These are phyloP conservation scores for Zarea fungicola DNA, from an alignment of 2,329 filamentous ascomycete species.

Conservation along the genomic window DNA sequence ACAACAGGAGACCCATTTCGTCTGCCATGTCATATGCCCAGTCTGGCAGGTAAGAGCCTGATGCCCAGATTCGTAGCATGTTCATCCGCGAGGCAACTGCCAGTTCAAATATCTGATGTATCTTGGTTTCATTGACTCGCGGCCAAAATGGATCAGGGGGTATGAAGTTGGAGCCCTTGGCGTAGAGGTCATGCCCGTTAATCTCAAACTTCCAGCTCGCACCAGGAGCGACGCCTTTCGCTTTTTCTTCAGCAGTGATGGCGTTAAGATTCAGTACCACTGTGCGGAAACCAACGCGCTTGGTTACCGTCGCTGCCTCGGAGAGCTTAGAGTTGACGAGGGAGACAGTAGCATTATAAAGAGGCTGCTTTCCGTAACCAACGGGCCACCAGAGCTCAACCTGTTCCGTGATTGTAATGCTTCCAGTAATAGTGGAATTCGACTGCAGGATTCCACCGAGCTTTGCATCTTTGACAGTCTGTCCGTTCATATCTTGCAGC, in stretches of 20 bases:
- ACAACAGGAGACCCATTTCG: slow-evolving; percentile 54
- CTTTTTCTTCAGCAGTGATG: slow-evolving; percentile 48
- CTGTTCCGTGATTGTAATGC: slow-evolving; percentile 34
- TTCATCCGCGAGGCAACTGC: no score
- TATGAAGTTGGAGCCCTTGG: slow-evolving; percentile 60
- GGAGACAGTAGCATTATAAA: background rate
- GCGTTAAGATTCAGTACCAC: slow-evolving; percentile 54
- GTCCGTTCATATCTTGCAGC: slow-evolving; percentile 29
- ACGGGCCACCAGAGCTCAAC: slow-evolving; percentile 58
- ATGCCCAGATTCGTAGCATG: slow-evolving; percentile 59
- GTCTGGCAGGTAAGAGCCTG: slow-evolving; percentile 54
- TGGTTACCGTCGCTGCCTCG: slow-evolving; percentile 31
- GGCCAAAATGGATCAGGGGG: slow-evolving; percentile 60
- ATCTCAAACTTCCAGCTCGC: slow-evolving; percentile 59
- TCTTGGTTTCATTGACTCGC: slow-evolving; percentile 47
- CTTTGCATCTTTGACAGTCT: slow-evolving; percentile 37
- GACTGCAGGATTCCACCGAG: no score
- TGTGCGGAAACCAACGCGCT: slow-evolving; percentile 55
- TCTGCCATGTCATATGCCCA: slow-evolving; percentile 60
- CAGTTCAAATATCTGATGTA: slow-evolving; percentile 46
- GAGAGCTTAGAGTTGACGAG: background rate
- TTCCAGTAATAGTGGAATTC: slow-evolving; percentile 43
- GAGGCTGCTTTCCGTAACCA: slow-evolving; percentile 30
- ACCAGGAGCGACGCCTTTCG: slow-evolving; percentile 38
- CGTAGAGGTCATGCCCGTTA: slow-evolving; percentile 59